These are phyloP conservation scores for Arctostaphylos glauca DNA, from an alignment of 148 eudicot genomes.

Conservation along the genomic window DNA sequence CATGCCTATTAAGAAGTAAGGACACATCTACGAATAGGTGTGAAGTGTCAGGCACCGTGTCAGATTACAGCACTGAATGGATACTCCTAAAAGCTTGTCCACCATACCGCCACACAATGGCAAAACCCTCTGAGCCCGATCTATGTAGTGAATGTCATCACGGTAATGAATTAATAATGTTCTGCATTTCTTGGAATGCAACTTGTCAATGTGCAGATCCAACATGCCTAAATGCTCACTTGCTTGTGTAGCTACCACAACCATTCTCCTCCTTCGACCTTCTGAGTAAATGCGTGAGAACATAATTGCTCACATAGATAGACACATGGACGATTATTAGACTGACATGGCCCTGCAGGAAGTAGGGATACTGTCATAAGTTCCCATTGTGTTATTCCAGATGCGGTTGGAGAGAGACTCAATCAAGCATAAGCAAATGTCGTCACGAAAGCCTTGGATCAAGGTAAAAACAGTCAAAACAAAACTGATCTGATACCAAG, in stretches of 20 bases:
- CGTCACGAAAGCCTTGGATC: neutral
- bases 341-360: conserved; percentile 4
- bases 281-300: neutral
- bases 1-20: neutral
- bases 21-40: neutral
- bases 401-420: neutral
- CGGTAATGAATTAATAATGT: neutral
- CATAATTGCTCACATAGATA: neutral
- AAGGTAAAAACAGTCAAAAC: neutral
- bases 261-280: neutral
- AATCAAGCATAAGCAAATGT: neutral
- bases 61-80: neutral
- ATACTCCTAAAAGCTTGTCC: neutral
- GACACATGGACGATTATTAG: neutral
- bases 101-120: neutral
- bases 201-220: neutral
- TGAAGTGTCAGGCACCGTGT: neutral
- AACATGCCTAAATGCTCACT: neutral
- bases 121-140: neutral
- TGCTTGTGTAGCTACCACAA: neutral
- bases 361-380: neutral
- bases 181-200: neutral
- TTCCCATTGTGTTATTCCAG: neutral
- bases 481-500: neutral
- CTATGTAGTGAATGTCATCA: neutral